Base-by-base conservation (phyloP, 2,329 filamentous ascomycete genomes). In the Metarhizium anisopliae region DNA sequence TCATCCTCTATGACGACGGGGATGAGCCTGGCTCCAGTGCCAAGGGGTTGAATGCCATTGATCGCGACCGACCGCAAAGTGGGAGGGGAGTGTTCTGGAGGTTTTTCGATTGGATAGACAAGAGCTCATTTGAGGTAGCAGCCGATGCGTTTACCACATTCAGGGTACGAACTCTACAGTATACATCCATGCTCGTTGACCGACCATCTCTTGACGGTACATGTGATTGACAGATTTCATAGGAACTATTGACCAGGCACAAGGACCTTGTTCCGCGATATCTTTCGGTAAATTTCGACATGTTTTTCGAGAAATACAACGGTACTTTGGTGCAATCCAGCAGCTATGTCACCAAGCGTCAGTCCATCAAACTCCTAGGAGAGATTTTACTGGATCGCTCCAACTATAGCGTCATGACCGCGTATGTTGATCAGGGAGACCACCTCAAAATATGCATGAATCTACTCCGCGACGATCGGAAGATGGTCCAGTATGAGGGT, bases 401-500 rank as follows among this genome's bases (percentile, higher is more conserved):
- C 60, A 97, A 99, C 73, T 99, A 99, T 76, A 90, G 86, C 67
- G 90, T 97, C 67, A 99, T 99, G 94, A 97, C 93, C 56, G 85
- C 88, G 59, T 99, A 97, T 68, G 94, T 99, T 57, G 92, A 96
- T 70, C 86, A 88, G 51, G 92, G 92, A 58, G 93, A 97, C 68
- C 92, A 99, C 68, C 81, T 99, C 63, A 99, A 99, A 75, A 88
- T 97, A 61, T 94, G 92, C 75, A 99, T 99, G 94, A 97, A 95
- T 71, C 79, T 99, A 58, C 77, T 99, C 59, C 86, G 91, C 62
- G 94, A 97, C 70, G 93, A 97, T 71, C 84, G 93, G 63, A 94
- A 95, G 72, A 99, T 99, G 92, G 94, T 99, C 59, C 94, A 97
- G 72, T 99, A 99, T 70, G 94, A 99, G 71, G 94, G 92, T 7